Conservation (phyloP, 179 eudicot species). For the Beta macrorhiza region DNA sequence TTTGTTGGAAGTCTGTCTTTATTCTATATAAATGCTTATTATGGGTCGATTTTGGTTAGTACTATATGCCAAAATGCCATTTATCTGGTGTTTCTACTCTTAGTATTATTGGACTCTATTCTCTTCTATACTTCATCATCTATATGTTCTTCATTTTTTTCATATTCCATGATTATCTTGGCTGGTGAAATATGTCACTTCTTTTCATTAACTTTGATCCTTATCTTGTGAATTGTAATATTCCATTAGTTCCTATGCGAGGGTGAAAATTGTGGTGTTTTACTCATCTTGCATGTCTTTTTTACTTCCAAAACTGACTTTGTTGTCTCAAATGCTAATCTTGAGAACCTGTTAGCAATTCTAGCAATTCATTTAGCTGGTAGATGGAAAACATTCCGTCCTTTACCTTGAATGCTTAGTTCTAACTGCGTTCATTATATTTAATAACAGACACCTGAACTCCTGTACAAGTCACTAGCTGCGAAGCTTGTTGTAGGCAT, state of each 20-base stretch:
- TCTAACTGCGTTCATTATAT: conserved; percentile 10
- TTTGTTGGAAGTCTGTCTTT: neutral
- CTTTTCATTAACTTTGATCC: neutral
- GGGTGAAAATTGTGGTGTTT: neutral
- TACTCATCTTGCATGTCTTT: neutral
- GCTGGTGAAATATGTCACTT: neutral
- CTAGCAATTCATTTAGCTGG: conserved; percentile 1
- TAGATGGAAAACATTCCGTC: neutral
- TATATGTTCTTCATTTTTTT: neutral
- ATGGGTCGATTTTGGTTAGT: neutral
- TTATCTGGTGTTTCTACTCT: neutral
- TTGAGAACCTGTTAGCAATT: neutral
- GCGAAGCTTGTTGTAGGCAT: conserved; percentile 90
- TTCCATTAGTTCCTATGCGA: neutral
- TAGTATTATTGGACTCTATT: neutral
- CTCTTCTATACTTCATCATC: neutral
- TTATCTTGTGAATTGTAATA: neutral
- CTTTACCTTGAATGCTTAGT: neutral
- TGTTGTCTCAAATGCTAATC: conserved; percentile 1
- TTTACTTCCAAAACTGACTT: neutral
- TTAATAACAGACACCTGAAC: conserved; percentile 72
- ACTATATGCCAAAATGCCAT: conserved; percentile 11
- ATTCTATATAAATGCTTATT: neutral
- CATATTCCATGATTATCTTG: neutral
- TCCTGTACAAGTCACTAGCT: conserved; percentile 81